A percentile compares a stretch with the other conserved stretches of the same genome.
Evolutionary conservation across 306 rosid genomes (phyloP).

Genomic region (Hippophae rhamnoides): DNA sequence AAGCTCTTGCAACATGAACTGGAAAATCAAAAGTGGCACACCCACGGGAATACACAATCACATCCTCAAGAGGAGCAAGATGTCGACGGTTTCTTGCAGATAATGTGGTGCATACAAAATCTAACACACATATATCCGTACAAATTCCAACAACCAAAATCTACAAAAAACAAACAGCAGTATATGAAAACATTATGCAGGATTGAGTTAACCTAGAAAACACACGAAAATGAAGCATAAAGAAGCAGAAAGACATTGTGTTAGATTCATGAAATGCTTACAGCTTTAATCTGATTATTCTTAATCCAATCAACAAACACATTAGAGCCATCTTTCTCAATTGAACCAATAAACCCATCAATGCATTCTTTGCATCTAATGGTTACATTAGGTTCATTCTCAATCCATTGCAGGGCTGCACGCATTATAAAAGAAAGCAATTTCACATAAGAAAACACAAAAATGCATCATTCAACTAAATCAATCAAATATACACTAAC

Average conservation of each 20-base stretch:
- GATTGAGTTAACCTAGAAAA: background rate
- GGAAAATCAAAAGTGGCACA: slow-evolving; percentile 83
- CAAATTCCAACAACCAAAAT: slow-evolving; percentile 81
- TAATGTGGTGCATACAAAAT: slow-evolving; percentile 58
- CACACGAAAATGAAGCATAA: slow-evolving; percentile 11
- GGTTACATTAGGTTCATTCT: slow-evolving; percentile 72
- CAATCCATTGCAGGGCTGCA: slow-evolving; percentile 66
- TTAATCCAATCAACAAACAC: slow-evolving; percentile 74
- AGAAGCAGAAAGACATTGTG: background rate
- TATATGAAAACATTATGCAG: slow-evolving; percentile 10
- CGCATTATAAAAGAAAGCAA: background rate
- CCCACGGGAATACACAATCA: slow-evolving; percentile 68
- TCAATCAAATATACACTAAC: too few species aligned
- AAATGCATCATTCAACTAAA: background rate
- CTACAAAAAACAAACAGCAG: slow-evolving; percentile 29
- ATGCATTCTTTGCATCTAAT: slow-evolving; percentile 72
- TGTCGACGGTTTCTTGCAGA: slow-evolving; percentile 61
- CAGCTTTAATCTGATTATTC: slow-evolving; percentile 61
- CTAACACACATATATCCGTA: slow-evolving; percentile 83
- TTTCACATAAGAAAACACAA: background rate
- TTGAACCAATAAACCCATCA: slow-evolving; percentile 54
- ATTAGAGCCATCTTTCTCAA: slow-evolving; percentile 67
- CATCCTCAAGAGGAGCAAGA: slow-evolving; percentile 72
- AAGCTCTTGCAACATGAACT: slow-evolving; percentile 43
- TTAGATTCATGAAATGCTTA: slow-evolving; percentile 22